Evolutionary conservation across 257 asterid species (phyloP).

Genomic region (Ilex asprella): DNA sequence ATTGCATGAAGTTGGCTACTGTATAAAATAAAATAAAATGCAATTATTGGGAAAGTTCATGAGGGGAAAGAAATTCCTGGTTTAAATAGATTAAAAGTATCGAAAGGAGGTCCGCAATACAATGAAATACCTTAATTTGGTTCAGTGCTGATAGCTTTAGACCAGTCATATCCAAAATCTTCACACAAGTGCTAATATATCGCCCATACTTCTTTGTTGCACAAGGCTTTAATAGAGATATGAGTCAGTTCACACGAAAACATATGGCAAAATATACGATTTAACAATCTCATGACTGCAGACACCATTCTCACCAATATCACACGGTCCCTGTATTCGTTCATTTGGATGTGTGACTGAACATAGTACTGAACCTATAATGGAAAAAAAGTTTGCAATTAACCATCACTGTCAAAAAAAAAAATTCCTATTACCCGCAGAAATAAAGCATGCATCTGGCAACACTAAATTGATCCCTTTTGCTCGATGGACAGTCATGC

Average conservation of each 20-base stretch:
- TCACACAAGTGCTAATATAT: slow-evolving; percentile 66
- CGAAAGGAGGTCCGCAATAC: background rate
- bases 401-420: no score
- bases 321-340: slow-evolving; percentile 91
- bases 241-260: slow-evolving; percentile 16
- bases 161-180: slow-evolving; percentile 90
- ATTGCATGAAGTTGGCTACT: no score
- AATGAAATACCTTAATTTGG: slow-evolving; percentile 66
- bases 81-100: background rate
- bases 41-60: background rate
- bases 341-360: slow-evolving; percentile 95
- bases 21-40: no score
- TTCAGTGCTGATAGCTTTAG: slow-evolving; percentile 79
- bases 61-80: background rate
- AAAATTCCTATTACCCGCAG: no score
- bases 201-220: slow-evolving; percentile 59
- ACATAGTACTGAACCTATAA: slow-evolving; percentile 72
- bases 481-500: no score
- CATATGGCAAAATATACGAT: background rate
- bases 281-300: background rate
- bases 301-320: slow-evolving; percentile 51
- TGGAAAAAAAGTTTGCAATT: no score
- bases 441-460: no score
- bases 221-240: slow-evolving; percentile 45
- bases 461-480: no score